Evolutionary conservation across 2,329 filamentous ascomycete species (phyloP), one percentile per base, ranked within the genome.

Genomic region (Claviceps digitariae): DNA sequence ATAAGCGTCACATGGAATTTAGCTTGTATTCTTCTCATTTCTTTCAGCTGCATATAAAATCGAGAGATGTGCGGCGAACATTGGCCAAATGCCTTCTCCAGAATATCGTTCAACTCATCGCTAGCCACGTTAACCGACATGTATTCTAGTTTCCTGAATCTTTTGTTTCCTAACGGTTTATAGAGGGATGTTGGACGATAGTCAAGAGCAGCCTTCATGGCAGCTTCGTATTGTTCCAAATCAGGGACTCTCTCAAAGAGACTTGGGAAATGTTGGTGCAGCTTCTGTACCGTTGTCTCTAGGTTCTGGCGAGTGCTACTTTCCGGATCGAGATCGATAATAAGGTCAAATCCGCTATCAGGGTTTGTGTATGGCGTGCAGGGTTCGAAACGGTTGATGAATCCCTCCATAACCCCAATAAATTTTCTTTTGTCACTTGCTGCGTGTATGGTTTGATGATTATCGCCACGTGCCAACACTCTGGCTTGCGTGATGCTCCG

Each of bases 391-490:
- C 93, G 82, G 13, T 79, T 69, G 59, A 98, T 76, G 69, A 98
- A 98, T 3, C 89, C 88, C 61, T 96, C 87, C 93, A 98, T 97
- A 61, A 98, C 95, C 5, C 81, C 80, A 48, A 93, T 74, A 53
- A 93, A 87, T 66, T 95, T 91, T 20, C 76, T 71, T 48, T 75
- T 69, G 46, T 85, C 79, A 53, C 87, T 85, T 47, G 81, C 85
- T 12, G 91, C 90, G 63, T 93, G 90, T 55, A 98, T 97, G 0
- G 93, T 98, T 70, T 98, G 93, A 67, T 98, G 93, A 63, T 97
- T 97, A 67, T 98, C 90, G 15, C 93, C 93, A 23, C 93, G 85
- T 6, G 81, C 77, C 21, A 96, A 72, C 1, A 98, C 88, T 50
- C 93, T 83, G 57, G 83, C 78, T 54, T 81, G 83, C 1, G 90